Evolutionary conservation across 257 asterid genomes (phyloP), one percentile per base, ranked within the genome.

Genomic region (Petrea volubilis): DNA sequence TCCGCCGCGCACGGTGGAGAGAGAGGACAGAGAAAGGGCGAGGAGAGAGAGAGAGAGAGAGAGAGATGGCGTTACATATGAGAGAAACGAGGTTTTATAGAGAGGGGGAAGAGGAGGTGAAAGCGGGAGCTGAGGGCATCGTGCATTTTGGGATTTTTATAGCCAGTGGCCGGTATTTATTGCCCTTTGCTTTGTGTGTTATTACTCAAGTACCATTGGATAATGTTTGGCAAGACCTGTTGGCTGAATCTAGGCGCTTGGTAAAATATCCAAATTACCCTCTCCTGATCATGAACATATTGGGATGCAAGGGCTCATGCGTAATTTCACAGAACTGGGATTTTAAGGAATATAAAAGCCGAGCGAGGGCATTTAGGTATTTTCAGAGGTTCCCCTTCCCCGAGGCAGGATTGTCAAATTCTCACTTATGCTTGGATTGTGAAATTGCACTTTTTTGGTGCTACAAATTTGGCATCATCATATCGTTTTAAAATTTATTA

Each of bases 1-100:
- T 15, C 79, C 73, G 80, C 83, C 81, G 79, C n/a, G 18, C 3
- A 69, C 38, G 79, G 74, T 8, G 77, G 60, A 9, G 58, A 64
- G 21, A 13, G 24, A 28, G 47, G 3, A 23, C 9, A 14, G 15
- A 49, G 13, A 5, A 3, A 15, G 34, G 58, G 15, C 53, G 20
- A 18, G n/a, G 8, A 0, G 29, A 56, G 72, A 25, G 52, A 23
- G 68, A 47, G 17, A 40, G 43, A 7, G 31, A 5, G 14, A 23
- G 46, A 15, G 74, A 72, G 68, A 44, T 31, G 68, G 12, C n/a
- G 33, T 1, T 0, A 29, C 13, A 3, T 44, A 15, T 10, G 34
- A 67, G 44, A 60, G 68, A 58, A 56, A 47, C 6, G 67, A 53
- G 51, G 34, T 2, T 34, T 55, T 62, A 34, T 29, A 29, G 40